Base-by-base conservation (phyloP, 2,329 filamentous ascomycete species). In the Bretziella fagacearum region DNA sequence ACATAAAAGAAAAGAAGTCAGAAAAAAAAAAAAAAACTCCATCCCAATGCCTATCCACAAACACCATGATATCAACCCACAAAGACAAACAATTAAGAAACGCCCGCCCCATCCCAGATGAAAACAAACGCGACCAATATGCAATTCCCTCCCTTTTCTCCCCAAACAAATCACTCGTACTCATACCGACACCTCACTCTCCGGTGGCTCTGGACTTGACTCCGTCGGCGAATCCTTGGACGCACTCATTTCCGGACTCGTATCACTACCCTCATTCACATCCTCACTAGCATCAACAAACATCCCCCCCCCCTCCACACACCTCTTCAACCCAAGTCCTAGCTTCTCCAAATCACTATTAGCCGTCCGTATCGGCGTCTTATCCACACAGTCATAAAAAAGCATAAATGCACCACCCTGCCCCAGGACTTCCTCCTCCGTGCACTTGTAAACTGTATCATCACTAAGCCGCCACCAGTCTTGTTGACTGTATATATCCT, bases 391-490 rank as follows among this genome's bases (percentile, higher is more conserved):
- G 59, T 98, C 89, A 60, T 96, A 98, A 60, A 96, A 96, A 1
- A 96, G 71, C 89, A 98, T 96, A 58, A 96, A 96, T 0, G 87
- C 89, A 1, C 84, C 85, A 0, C 78, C 78, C 54, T 93, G 80
- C 2, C 69, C 70, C 44, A 91, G 65, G 0, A 93, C 83, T 23
- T 73, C 71, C 8, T 79, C 70, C 58, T 94, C 84, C 17, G 73
- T 73, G 20, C 87, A 81, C 53, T 74, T 69, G 51, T 69, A 74
- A 6, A 96, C 87, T 52, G 81, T 79, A 51, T 94, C 84, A 56
- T 96, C 89, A 59, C 89, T 96, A 23, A 96, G 69, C 13, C 83
- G 72, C 79, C 85, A 98, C 91, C 91, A 96, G 18, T 53, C 44
- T 4, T 48, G 36, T 26, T 44, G 43, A 32, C 41, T 53, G 11